A percentile compares a stretch with the other conserved stretches of the same genome.
Evolutionary conservation across 1,139 yeast genomes (phyloP).

Genomic region (Geotrichum histeridarum): DNA sequence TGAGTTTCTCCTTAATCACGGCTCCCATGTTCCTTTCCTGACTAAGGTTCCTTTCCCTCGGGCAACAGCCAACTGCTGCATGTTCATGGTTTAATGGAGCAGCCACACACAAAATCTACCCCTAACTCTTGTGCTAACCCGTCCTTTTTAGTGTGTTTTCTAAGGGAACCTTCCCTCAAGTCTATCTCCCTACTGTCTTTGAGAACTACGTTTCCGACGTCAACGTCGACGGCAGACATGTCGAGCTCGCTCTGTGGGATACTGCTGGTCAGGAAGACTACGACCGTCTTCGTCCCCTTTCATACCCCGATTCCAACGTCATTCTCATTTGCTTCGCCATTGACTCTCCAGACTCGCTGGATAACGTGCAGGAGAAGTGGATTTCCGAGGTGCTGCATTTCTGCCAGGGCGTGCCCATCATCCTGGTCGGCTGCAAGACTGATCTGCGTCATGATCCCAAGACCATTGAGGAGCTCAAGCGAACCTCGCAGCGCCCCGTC

Average conservation of each 20-base stretch:
- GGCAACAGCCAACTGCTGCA: too few relatives aligned
- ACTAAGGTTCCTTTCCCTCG: too few relatives aligned
- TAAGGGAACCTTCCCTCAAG: slow-evolving; percentile 60
- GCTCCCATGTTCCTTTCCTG: too few relatives aligned
- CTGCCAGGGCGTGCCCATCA: slow-evolving; percentile 95
- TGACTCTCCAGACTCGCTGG: slow-evolving; percentile 89
- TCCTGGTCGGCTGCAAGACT: slow-evolving; percentile 82
- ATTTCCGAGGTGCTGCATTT: slow-evolving; percentile 97
- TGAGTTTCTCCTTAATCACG: too few relatives aligned
- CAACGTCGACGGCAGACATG: slow-evolving; percentile 59
- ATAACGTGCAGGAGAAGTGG: slow-evolving; percentile 97
- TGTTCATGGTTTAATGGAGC: too few relatives aligned
- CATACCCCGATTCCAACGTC: slow-evolving; percentile 95
- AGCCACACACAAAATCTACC: too few relatives aligned
- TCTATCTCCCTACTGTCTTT: slow-evolving; percentile 36
- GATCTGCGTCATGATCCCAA: slow-evolving; percentile 76
- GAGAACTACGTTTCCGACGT: slow-evolving; percentile 88
- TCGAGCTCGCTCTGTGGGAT: slow-evolving; percentile 75
- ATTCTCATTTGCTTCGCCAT: slow-evolving; percentile 91
- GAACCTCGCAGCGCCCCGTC: slow-evolving; percentile 83
- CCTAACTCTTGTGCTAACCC: not conserved
- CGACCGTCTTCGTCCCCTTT: slow-evolving; percentile 91
- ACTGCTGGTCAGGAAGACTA: slow-evolving; percentile 99
- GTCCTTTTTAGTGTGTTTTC: slow-evolving; percentile 53
- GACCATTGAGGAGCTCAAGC: slow-evolving; percentile 74